These are phyloP conservation scores for Stephania yunnanensis DNA, from an alignment of 164 flowering plant species.

Conservation along the genomic window DNA sequence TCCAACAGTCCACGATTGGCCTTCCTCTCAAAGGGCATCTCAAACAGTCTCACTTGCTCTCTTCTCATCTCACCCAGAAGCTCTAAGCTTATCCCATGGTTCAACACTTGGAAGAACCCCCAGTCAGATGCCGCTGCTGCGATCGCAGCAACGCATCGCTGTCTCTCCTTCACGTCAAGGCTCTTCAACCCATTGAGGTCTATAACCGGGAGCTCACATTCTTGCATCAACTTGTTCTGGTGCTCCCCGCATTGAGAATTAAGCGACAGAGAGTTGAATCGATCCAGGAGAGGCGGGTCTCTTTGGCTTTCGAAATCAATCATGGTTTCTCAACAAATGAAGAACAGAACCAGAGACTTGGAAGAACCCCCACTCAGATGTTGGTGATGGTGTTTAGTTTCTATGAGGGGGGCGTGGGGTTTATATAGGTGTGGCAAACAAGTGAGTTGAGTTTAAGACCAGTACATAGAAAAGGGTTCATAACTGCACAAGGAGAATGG, in stretches of 20 bases:
- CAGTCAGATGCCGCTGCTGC: conserved; percentile 56
- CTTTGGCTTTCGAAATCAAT: conserved; percentile 17
- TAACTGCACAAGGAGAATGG: conserved; percentile 29
- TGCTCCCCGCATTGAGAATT: conserved; percentile 1
- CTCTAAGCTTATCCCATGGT: conserved; percentile 60
- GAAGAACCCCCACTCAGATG: background rate
- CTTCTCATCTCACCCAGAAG: conserved; percentile 50
- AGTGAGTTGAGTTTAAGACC: background rate
- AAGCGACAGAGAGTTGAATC: conserved; percentile 25
- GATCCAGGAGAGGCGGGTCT: conserved; percentile 47
- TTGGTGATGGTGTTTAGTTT: background rate
- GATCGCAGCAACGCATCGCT: conserved; percentile 34
- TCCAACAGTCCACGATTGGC: conserved; percentile 36
- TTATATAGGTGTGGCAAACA: conserved; percentile 12
- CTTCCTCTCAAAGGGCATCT: conserved; percentile 51
- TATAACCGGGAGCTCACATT: conserved; percentile 60
- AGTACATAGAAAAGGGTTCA: background rate
- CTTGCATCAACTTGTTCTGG: conserved; percentile 15
- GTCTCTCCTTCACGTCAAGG: conserved; percentile 16
- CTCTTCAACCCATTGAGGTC: conserved; percentile 42
- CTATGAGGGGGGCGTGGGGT: background rate
- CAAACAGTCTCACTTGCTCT: conserved; percentile 60
- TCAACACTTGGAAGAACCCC: conserved; percentile 86
- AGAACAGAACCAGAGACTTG: background rate
- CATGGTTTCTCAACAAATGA: conserved; percentile 13